Conservation (phyloP, 768 basidiomycete species). For the Mrakia gelida region DNA sequence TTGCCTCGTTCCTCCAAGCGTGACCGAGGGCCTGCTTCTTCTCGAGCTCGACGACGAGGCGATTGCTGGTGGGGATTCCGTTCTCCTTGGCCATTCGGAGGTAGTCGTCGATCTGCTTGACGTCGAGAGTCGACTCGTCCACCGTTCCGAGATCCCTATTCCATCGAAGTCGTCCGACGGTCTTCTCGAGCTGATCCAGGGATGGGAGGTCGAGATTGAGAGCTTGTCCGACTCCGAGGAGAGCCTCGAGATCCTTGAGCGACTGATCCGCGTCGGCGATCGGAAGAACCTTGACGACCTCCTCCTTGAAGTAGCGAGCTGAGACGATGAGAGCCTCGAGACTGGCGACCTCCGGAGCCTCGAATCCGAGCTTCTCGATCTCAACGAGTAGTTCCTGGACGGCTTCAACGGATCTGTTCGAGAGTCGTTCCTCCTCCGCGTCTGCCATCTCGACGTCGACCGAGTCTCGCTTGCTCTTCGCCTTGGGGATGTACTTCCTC, state of each 20-base stretch:
- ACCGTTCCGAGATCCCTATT: conserved; percentile 64
- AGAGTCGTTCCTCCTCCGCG: conserved; percentile 62
- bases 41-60: conserved; percentile 60
- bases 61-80: conserved; percentile 62
- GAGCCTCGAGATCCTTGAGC: conserved; percentile 58
- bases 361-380: conserved; percentile 76
- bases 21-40: conserved; percentile 63
- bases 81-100: conserved; percentile 66
- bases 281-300: conserved; percentile 38
- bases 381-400: conserved; percentile 65
- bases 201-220: conserved; percentile 82
- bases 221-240: conserved; percentile 65
- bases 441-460: conserved; percentile 44
- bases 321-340: conserved; percentile 38
- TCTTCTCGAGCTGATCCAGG: conserved; percentile 67
- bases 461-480: conserved; percentile 22
- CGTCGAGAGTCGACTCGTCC: conserved; percentile 62
- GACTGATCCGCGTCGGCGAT: conserved; percentile 43
- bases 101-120: conserved; percentile 72
- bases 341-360: conserved; percentile 64
- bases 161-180: conserved; percentile 74
- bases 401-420: conserved; percentile 52
- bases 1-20: conserved; percentile 72
- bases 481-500: conserved; percentile 10
- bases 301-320: conserved; percentile 39